These are phyloP conservation scores for Ascocoryne sarcoides DNA, from an alignment of 2,329 filamentous ascomycete genomes.

Conservation along the genomic window DNA sequence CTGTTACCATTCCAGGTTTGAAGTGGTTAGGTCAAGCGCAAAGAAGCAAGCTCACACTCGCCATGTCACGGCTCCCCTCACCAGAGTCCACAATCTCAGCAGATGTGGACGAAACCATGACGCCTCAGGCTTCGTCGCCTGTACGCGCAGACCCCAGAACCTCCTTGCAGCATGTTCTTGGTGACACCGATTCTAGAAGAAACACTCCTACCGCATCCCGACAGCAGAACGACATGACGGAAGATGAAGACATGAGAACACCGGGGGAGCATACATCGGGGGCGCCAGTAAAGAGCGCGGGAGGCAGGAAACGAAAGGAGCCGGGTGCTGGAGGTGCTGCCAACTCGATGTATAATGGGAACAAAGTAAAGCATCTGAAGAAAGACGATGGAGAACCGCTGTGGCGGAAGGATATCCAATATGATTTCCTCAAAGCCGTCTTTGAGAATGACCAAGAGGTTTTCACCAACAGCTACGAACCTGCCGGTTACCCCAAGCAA, in stretches of 20 bases:
- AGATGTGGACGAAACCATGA: conserved; percentile 24
- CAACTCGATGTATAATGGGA: conserved; percentile 23
- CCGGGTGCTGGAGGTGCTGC: conserved; percentile 12
- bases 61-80: too few species aligned
- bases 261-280: conserved; percentile 11
- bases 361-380: conserved; percentile 75
- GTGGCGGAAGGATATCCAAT: conserved; percentile 83
- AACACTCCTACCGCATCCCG: conserved; percentile 16
- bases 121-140: conserved; percentile 22
- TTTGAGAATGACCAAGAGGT: conserved; percentile 67
- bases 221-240: conserved; percentile 21
- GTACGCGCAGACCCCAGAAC: conserved; percentile 22
- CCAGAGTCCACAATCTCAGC: conserved; percentile 26
- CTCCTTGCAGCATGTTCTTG: conserved; percentile 22
- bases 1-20: too few species aligned
- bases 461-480: conserved; percentile 88
- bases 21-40: too few species aligned
- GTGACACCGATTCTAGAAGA: conserved; percentile 17
- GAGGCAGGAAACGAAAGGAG: conserved; percentile 19
- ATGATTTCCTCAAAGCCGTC: conserved; percentile 72
- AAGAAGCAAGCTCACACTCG: too few species aligned
- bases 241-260: conserved; percentile 26
- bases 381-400: conserved; percentile 83
- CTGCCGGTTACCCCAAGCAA: conserved; percentile 48
- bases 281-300: conserved; percentile 8